Conservation (phyloP, 805 yeast genomes). For the Wickerhamiella vanderwaltii region DNA sequence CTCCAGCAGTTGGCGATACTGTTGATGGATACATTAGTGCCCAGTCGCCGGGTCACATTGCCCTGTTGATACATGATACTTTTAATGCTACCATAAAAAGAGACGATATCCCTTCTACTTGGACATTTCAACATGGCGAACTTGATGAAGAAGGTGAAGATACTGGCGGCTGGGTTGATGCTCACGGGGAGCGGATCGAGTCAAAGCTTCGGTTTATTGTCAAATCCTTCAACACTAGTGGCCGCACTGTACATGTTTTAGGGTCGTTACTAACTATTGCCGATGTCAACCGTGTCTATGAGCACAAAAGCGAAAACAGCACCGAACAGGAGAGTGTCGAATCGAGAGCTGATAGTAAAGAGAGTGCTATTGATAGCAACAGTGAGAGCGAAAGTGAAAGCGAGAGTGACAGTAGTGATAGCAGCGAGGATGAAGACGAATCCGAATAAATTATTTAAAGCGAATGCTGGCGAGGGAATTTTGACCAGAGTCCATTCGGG, state of each 20-base stretch:
- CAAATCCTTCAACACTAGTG: constrained; percentile 47
- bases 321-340: neutral
- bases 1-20: constrained; percentile 75
- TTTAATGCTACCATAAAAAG: constrained; percentile 88
- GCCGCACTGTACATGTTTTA: constrained; percentile 72
- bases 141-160: constrained; percentile 33
- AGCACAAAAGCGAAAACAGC: constrained; percentile 12
- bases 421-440: neutral
- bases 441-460: no score
- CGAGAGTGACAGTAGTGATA: constrained; percentile 1
- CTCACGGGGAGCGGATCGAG: constrained; percentile 56
- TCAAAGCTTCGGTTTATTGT: constrained; percentile 73
- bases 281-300: constrained; percentile 1
- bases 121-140: constrained; percentile 72
- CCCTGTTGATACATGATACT: constrained; percentile 79
- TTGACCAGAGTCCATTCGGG: no score
- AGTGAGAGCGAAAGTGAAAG: neutral
- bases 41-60: constrained; percentile 92
- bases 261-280: constrained; percentile 42
- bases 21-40: constrained; percentile 80
- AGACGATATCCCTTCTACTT: constrained; percentile 68
- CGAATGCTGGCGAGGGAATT: no score
- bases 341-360: neutral
- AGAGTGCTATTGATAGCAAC: neutral
- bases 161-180: constrained; percentile 81